Base-by-base conservation (phyloP, 2,329 filamentous ascomycete genomes). In the Colletotrichum paranaense region DNA sequence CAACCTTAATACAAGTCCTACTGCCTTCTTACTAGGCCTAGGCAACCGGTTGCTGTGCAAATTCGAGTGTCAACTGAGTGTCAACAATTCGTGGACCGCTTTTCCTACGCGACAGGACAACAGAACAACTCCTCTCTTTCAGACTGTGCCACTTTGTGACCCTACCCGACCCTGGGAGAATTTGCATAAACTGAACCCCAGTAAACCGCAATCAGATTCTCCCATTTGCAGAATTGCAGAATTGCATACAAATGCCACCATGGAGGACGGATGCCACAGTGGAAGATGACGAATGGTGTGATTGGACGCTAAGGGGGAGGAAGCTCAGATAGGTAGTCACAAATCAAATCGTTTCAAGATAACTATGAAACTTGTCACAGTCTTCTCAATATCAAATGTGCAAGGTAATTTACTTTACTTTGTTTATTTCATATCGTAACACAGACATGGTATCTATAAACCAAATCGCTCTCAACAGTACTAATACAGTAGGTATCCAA, bases 371-470 rank as follows among this genome's bases (percentile, higher is more conserved):
- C 8, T 3, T 49, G 42, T 8, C 26, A 8, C 26, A 42, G 5
- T 38, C 35, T 16, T 16, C 35, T 3, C 32, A 12, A 35, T 11
- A 12, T 12, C 11, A 35, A 12, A 1, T 35, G 32, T 12, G 1
- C 11, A 12, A 11, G 3, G 11, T 5, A 9, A 3, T 12, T 19
- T 19, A 16, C 38, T 42, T 55, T 46, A 49, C 62, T 30, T 26
- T 55, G n/a, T 49, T 24, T 24, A 66, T 46, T 65, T 52, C 49
- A 16, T 38, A 67, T 67, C 46, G 57, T 67, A 53, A 62, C 24
- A 72, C 62, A 67, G 42, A 66, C 42, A 57, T 71, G 62, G 62
- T 74, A 74, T 74, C 68, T 66, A 49, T 12, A 53, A 67, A 42
- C 57, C 62, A 28, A 24, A 26, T 60, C 70, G 56, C 70, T 70